Percentiles rank a stretch among this genome's conserved stretches.
Conservation (phyloP, 345 rosid species). For the Bretschneidera sinensis region DNA sequence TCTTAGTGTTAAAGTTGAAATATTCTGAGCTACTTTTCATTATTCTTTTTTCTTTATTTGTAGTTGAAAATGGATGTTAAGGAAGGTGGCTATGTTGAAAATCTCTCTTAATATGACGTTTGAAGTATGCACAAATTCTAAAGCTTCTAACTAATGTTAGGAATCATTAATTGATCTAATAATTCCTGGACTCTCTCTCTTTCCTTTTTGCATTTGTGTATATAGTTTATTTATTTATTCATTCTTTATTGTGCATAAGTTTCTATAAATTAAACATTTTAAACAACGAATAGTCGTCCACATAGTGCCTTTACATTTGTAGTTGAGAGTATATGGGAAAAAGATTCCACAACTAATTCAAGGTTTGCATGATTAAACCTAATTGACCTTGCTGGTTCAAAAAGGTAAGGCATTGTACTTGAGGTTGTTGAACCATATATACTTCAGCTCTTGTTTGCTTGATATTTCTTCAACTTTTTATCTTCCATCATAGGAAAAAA, state of each 20-base stretch:
- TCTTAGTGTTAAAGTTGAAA: too few relatives aligned
- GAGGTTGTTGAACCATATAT: constrained; percentile 10
- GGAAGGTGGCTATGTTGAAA: constrained; percentile 85
- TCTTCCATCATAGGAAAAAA: constrained; percentile 41
- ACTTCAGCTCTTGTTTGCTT: too few relatives aligned
- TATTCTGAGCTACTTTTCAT: constrained; percentile 9
- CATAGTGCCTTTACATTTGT: constrained; percentile 90
- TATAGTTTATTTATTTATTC: constrained; percentile 8
- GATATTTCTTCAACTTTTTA: constrained; percentile 9
- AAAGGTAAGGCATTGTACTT: too few relatives aligned
- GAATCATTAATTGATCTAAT: constrained; percentile 12
- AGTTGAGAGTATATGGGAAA: constrained; percentile 95
- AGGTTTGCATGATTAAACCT: constrained; percentile 91
- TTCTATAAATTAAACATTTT: constrained; percentile 80
- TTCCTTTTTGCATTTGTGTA: not conserved
- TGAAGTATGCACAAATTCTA: constrained; percentile 68
- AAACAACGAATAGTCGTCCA: constrained; percentile 89
- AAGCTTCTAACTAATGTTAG: constrained; percentile 76
- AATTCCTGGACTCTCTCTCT: constrained; percentile 5
- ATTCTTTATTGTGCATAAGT: constrained; percentile 42
- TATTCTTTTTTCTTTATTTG: constrained; percentile 14
- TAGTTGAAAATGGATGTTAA: constrained; percentile 88
- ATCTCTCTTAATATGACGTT: constrained; percentile 87
- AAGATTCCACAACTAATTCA: constrained; percentile 73
- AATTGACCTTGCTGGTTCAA: constrained; percentile 86